Percentiles rank a stretch among this genome's conserved stretches.
These are phyloP conservation scores for Salix exigua DNA, from an alignment of 345 rosid species.

Conservation along the genomic window DNA sequence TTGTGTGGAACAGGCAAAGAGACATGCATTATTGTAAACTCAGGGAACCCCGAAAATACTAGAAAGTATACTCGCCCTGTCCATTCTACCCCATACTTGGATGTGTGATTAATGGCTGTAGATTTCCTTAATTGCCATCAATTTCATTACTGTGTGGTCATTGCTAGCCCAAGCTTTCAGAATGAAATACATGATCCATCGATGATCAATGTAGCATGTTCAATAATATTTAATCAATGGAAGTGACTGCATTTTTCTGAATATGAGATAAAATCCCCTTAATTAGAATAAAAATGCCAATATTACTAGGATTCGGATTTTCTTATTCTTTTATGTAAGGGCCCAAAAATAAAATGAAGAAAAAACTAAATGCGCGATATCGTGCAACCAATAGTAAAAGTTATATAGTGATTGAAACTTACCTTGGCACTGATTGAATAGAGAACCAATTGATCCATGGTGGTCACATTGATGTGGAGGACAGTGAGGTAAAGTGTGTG, in stretches of 20 bases:
- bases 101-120: neutral
- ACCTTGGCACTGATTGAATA: constrained; percentile 87
- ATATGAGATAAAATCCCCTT: neutral
- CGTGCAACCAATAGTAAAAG: neutral
- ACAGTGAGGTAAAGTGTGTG: constrained; percentile 62
- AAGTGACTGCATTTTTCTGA: neutral
- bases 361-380: neutral
- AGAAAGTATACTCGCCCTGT: neutral
- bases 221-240: neutral
- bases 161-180: neutral
- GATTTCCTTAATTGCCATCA: neutral
- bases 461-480: constrained; percentile 71
- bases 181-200: neutral
- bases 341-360: neutral
- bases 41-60: neutral
- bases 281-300: neutral
- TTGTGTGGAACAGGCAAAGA: constrained; percentile 5
- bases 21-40: neutral
- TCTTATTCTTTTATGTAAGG: neutral
- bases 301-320: neutral
- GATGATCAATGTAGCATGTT: neutral
- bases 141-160: neutral
- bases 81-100: neutral
- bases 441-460: constrained; percentile 50
- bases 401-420: neutral